A percentile compares a stretch with the other conserved stretches of the same genome.
These are phyloP conservation scores for Ogataea ramenticola DNA, from an alignment of 805 yeast species.

Conservation along the genomic window DNA sequence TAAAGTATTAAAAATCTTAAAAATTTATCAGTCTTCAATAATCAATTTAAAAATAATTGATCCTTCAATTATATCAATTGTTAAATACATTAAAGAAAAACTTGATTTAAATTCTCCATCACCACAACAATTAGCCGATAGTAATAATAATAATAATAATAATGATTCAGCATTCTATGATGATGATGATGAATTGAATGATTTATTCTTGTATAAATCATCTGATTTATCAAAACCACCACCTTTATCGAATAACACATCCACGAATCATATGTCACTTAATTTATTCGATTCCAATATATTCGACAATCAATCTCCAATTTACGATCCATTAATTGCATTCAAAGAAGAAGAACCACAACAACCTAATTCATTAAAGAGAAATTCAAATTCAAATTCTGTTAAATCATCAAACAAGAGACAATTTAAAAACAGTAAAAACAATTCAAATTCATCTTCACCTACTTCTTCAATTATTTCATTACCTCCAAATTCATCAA, in stretches of 20 bases:
- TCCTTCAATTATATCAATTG: not conserved
- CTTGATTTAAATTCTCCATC: not conserved
- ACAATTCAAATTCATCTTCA: constrained; percentile 1
- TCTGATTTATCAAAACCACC: not conserved
- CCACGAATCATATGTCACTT: not conserved
- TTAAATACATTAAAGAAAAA: constrained; percentile 1
- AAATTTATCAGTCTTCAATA: not conserved
- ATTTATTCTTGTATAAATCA: constrained; percentile 1
- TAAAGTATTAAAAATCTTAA: not conserved
- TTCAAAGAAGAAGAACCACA: not conserved
- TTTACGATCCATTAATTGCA: not conserved
- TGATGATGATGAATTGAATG: constrained; percentile 1
- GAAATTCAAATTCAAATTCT: not conserved
- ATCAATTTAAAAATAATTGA: not conserved
- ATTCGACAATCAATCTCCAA: constrained; percentile 1
- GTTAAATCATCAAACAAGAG: not conserved
- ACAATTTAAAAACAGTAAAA: too few relatives aligned
- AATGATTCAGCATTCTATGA: not conserved
- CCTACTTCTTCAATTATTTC: constrained; percentile 1
- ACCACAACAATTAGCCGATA: not conserved
- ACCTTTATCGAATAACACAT: too few relatives aligned
- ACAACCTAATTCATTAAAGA: not conserved
- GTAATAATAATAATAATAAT: too few relatives aligned
- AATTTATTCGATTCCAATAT: not conserved
- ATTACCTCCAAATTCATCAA: not conserved